Conservation (phyloP, 129 eudicot genomes). For the Deinandra increscens region DNA sequence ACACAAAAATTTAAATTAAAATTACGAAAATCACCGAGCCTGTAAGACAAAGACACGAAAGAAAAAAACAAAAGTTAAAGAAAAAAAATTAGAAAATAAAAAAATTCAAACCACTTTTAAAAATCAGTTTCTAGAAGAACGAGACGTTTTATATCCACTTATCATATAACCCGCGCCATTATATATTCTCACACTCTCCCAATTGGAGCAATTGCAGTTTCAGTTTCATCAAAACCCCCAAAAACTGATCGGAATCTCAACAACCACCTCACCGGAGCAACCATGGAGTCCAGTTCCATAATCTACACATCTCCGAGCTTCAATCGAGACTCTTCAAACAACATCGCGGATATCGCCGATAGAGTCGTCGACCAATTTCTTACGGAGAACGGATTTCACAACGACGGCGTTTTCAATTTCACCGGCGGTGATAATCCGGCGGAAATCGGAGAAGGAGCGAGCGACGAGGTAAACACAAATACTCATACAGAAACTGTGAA, state of each 20-base stretch:
- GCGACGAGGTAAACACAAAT: background rate
- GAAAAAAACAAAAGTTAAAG: too few relatives aligned
- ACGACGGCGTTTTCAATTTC: conserved; percentile 16
- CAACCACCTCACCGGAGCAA: background rate
- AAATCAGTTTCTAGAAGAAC: conserved; percentile 1
- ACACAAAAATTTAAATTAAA: too few relatives aligned
- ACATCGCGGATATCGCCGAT: conserved; percentile 49
- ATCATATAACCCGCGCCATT: background rate
- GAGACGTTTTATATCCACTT: conserved; percentile 9
- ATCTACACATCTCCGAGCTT: conserved; percentile 57
- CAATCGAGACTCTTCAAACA: conserved; percentile 42
- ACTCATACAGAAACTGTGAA: background rate
- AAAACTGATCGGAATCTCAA: background rate
- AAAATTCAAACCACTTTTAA: too few relatives aligned
- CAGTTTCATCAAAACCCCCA: background rate
- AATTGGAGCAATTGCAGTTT: background rate
- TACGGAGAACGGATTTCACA: conserved; percentile 7
- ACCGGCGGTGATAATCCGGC: background rate
- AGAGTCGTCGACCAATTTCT: conserved; percentile 52
- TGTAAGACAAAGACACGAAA: too few relatives aligned
- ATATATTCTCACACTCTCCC: conserved; percentile 8
- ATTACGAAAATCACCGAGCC: too few relatives aligned
- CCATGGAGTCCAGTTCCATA: conserved; percentile 40
- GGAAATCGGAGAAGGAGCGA: background rate
- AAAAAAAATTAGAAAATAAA: too few relatives aligned